Conservation (phyloP, 1,139 yeast species). For the Debaryomyces subglobosus region DNA sequence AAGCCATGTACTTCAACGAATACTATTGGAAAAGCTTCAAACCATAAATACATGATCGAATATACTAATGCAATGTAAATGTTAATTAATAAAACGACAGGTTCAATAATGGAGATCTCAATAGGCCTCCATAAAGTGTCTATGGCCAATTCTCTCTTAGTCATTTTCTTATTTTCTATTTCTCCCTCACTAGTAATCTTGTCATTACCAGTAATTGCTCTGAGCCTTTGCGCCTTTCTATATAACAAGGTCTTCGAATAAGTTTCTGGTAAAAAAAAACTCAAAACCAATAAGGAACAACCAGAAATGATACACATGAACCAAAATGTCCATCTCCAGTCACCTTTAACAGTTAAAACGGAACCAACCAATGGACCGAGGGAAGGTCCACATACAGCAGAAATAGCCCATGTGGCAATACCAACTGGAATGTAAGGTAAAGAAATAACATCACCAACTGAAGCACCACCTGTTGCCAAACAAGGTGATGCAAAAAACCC, state of each 20-base stretch:
- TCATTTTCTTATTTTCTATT: slow-evolving; percentile 24
- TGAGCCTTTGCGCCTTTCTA: slow-evolving; percentile 40
- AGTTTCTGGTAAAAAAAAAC: slow-evolving; percentile 39
- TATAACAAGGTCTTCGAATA: slow-evolving; percentile 36
- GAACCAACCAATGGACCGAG: slow-evolving; percentile 43
- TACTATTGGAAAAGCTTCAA: slow-evolving; percentile 65
- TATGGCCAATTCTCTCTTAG: slow-evolving; percentile 25
- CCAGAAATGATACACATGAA: slow-evolving; percentile 38
- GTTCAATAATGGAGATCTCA: slow-evolving; percentile 45
- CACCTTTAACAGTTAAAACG: slow-evolving; percentile 29
- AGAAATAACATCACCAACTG: slow-evolving; percentile 29
- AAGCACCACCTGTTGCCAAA: slow-evolving; percentile 41
- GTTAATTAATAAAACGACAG: slow-evolving; percentile 49
- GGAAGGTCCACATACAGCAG: slow-evolving; percentile 41
- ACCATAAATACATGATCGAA: slow-evolving; percentile 57
- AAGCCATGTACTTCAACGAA: slow-evolving; percentile 48
- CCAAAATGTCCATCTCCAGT: slow-evolving; percentile 48
- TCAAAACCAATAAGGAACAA: slow-evolving; percentile 25
- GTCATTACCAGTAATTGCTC: slow-evolving; percentile 37
- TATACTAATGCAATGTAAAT: slow-evolving; percentile 57
- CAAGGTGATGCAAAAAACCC: slow-evolving; percentile 41
- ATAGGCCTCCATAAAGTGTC: slow-evolving; percentile 56
- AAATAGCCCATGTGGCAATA: slow-evolving; percentile 38
- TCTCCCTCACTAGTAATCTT: slow-evolving; percentile 34
- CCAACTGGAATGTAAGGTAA: slow-evolving; percentile 36